Percentiles rank a stretch among this genome's conserved stretches.
phyloP scores from a whole-genome alignment of 768 basidiomycete species.

The Tremella mesenterica region DNA sequence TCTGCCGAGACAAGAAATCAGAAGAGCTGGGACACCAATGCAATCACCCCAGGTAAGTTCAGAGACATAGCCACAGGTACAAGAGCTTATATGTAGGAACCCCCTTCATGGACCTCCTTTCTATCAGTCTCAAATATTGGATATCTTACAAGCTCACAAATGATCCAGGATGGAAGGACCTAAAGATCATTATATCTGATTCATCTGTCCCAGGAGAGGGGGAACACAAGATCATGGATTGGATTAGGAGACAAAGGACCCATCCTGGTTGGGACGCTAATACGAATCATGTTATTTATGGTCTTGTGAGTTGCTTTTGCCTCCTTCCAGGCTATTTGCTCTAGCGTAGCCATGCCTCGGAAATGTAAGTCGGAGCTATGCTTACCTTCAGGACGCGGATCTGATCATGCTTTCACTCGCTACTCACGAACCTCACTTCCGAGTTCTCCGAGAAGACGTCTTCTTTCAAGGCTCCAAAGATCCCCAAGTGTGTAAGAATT shows the following conservation, averaged over 20 bases:
- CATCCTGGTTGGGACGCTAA: conserved; percentile 90
- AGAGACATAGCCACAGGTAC: background rate
- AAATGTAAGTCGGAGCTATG: background rate
- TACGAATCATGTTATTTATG: conserved; percentile 93
- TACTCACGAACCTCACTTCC: conserved; percentile 97
- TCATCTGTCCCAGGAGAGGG: conserved; percentile 96
- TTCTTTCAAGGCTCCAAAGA: conserved; percentile 70
- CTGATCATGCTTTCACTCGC: conserved; percentile 97
- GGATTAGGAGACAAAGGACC: conserved; percentile 76
- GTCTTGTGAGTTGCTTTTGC: conserved; percentile 51
- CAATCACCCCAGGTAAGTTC: conserved; percentile 76
- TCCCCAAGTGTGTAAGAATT: conserved; percentile 72
- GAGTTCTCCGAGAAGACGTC: conserved; percentile 94
- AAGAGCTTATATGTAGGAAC: conserved; percentile 49
- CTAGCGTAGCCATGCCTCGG: no score
- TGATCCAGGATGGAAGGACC: conserved; percentile 92
- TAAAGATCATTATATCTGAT: conserved; percentile 94
- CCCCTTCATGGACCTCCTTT: conserved; percentile 92
- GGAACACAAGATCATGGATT: conserved; percentile 99
- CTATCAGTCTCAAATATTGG: conserved; percentile 86
- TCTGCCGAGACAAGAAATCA: conserved; percentile 72
- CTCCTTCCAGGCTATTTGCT: no score
- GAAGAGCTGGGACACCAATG: conserved; percentile 93
- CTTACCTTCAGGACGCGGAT: conserved; percentile 63
- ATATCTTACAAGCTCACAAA: conserved; percentile 88